Base-by-base conservation (phyloP, 2,329 filamentous ascomycete species). In the Colletotrichum limetticola region DNA sequence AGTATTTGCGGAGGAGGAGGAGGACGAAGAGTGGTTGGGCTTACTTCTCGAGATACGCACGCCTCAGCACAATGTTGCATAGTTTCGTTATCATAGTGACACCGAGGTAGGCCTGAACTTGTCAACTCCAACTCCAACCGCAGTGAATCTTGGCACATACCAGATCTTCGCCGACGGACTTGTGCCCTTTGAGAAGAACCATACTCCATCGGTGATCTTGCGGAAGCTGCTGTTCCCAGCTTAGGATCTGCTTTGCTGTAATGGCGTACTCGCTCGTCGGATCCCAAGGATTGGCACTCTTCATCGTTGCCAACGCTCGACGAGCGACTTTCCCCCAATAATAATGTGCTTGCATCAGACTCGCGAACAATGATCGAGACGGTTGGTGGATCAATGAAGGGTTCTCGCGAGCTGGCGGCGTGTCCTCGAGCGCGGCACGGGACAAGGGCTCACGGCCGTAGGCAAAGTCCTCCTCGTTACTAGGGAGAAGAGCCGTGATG, bases 51-150 rank as follows among this genome's bases (percentile, higher is more conserved):
- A 90, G 76, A 76, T 89, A 89, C n/a, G 87, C 84, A 66, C 87
- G 86, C 22, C 88, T 85, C 26, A 89, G 79, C 16, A 90, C 85
- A 66, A 90, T 89, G 70, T 90, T 88, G 77, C 88, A 90, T 5
- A 90, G 83, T 3, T 88, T 84, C 2, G 87, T 84, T 66, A 88
- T 85, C 82, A 89, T 89, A 4, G 88, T 89, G 5, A 89, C 84
- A 55, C 86, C 86, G 12, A 90, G 82, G 76, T 90, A 90, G 1
- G 86, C 87, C 87, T 89, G 52, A 11, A 14, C 7, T 4, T 19
- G 65, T 76, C 42, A 76, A 74, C 32, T 22, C 22, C 58, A 74
- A 28, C 12, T 24, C 26, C 5, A 6, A 11, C 22, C 26, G 12
- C 16, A 9, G 9, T 16, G 52, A 42, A 8, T 8, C 3, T 24